Base-by-base conservation (phyloP, 2,329 filamentous ascomycete species). In the Paracoccidioides brasiliensis region DNA sequence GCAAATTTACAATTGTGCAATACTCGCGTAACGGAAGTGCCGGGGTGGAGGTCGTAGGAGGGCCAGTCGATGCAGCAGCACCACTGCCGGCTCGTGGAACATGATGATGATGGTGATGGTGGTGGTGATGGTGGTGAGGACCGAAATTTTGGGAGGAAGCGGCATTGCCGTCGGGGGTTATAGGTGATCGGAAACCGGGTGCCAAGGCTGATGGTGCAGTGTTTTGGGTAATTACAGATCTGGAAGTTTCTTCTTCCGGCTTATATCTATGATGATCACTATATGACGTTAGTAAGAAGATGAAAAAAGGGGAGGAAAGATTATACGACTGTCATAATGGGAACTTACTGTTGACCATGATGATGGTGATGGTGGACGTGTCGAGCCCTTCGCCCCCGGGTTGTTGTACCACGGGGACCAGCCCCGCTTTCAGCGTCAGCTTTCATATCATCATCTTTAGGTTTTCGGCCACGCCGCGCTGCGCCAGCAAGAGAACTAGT, bases 361-460 rank as follows among this genome's bases (percentile, higher is more conserved):
- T 77, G 76, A 59, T 77, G 76, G 60, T 85, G 83, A 58, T 85
- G 81, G 56, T 85, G 82, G 59, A 62, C 54, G 61, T 70, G 67
- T 44, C 66, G 67, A 56, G 63, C 64, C 42, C 83, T 82, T 70
- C 93, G 91, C 55, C 79, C 69, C 58, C 83, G 83, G 65, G 90
- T 87, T 45, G 76, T 65, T 32, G 84, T 82, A 1, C 84, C 84
- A 10, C 75, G 74, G 61, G 82, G 76, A 32, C 83, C 84, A 38
- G 78, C 80, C 56, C 76, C 58, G 82, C 69, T 45, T 81, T 88
- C 37, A 76, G 76, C 59, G 28, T 46, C 44, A 32, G 28, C 44
- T n/a, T 79, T 80, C 35, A 69, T 69, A 3, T 88, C 85, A 46
- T 93, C 89, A 54, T 95, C 87, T 65, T 89, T 88, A 2, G 84